Base-by-base conservation (phyloP, 2,329 filamentous ascomycete species). In the Triangularia verruculosa region DNA sequence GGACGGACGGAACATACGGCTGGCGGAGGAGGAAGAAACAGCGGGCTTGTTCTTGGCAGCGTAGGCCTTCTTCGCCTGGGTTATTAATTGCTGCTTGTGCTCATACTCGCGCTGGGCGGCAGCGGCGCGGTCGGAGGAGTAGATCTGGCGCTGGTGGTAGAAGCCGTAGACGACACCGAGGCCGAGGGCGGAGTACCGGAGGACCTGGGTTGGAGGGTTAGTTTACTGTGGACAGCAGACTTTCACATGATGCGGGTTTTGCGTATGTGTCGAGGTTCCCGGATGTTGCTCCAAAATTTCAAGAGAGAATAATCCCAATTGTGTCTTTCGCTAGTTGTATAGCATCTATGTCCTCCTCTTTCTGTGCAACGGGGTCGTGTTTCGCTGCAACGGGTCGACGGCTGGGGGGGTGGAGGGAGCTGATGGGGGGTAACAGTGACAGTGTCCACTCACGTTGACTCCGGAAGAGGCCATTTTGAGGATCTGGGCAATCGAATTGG, bases 161-260 rank as follows among this genome's bases (percentile, higher is more conserved):
- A 97, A 88, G 78, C 95, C 95, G 83, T 99, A 99, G 82, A 97
- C 89, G 77, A 98, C 82, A 77, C 95, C 95, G 74, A 92, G 84
- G 75, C 89, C 91, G 71, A 99, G 91, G 77, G 93, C 93, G 76
- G 93, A 94, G 86, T 94, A 99, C 81, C 95, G 93, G 79, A 98
- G 87, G 79, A 99, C 94, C 95, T 99, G 39, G 39, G 39, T 47
- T 17, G 8, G 39, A 7, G n/a, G 8, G 39, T 47, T 47, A 47
- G 39, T 20, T 47, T 20, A 47, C n/a, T 47, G 39, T 20, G 39
- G n/a, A 47, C 17, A 20, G 34, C 34, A 43, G n/a, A 11, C 39
- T 47, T 47, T 47, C 39, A 47, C 39, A 47, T 47, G 39, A 47
- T 47, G 39, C 39, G 39, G 39, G 4, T 47, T 47, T 47, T 47